phyloP scores from a whole-genome alignment of 208 protist species.

The Trypanosoma vivax region DNA sequence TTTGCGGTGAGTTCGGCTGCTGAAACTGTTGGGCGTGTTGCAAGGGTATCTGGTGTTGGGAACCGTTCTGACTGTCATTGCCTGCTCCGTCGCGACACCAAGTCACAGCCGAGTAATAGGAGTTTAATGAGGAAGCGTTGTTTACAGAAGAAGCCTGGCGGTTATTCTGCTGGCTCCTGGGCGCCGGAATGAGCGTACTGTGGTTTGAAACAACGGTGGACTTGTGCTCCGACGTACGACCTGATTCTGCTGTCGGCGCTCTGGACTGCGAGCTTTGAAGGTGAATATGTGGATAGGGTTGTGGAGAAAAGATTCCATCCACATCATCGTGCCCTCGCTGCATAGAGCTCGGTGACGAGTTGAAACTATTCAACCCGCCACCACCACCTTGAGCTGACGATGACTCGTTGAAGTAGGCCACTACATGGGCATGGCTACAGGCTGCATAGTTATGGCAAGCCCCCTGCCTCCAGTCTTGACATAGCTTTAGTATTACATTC shows the following conservation, averaged over 20 bases:
- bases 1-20: neutral
- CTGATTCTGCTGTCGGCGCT: neutral
- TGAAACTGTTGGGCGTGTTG: neutral
- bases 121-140: neutral
- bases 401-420: conserved; percentile 30
- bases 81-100: conserved; percentile 10
- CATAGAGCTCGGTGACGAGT: neutral
- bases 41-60: neutral
- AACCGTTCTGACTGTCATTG: conserved; percentile 8
- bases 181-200: conserved; percentile 19
- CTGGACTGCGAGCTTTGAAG: conserved; percentile 1
- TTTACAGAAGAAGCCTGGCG: neutral
- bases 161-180: conserved; percentile 20
- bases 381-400: neutral
- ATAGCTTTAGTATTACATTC: conserved; percentile 60
- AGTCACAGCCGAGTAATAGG: neutral
- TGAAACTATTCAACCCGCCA: neutral
- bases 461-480: conserved; percentile 65
- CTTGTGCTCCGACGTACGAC: conserved; percentile 7
- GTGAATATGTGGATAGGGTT: neutral
- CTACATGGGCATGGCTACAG: conserved; percentile 72
- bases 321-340: conserved; percentile 1
- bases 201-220: neutral
- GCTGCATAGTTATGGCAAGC: conserved; percentile 63
- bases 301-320: neutral